These are phyloP conservation scores for Echeveria elegans DNA, from an alignment of 164 flowering plant genomes.

Conservation along the genomic window DNA sequence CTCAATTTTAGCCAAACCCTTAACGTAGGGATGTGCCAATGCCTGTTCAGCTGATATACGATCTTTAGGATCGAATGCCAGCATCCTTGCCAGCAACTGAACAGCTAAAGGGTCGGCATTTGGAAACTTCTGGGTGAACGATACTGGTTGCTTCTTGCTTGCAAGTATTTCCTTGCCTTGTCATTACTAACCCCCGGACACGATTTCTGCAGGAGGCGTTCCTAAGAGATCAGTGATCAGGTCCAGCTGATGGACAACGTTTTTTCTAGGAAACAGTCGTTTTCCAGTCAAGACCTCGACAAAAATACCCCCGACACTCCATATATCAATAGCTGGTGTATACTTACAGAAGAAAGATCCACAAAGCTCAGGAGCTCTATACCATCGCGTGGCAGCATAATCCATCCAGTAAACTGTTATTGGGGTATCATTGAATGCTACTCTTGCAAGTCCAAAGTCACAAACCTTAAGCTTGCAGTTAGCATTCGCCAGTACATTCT, in stretches of 20 bases:
- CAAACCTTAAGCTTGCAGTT: conserved; percentile 65
- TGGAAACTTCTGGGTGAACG: conserved; percentile 6
- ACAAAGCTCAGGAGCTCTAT: conserved; percentile 71
- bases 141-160: conserved; percentile 7
- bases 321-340: conserved; percentile 5
- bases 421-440: conserved; percentile 53
- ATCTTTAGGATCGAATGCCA: conserved; percentile 10
- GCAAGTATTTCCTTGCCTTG: conserved; percentile 11
- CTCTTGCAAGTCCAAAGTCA: conserved; percentile 63
- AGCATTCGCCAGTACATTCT: conserved; percentile 65
- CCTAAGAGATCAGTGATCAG: conserved; percentile 6
- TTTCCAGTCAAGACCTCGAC: conserved; percentile 5
- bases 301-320: conserved; percentile 2
- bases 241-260: neutral
- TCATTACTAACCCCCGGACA: conserved; percentile 9
- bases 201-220: neutral
- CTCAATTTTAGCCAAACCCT: conserved; percentile 14
- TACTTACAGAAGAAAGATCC: conserved; percentile 54
- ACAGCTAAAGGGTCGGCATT: conserved; percentile 9
- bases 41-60: conserved; percentile 11
- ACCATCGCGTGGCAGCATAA: conserved; percentile 76
- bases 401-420: conserved; percentile 63
- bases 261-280: conserved; percentile 5
- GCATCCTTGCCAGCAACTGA: conserved; percentile 5
- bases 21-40: conserved; percentile 13